Percentiles rank a stretch among this genome's conserved stretches.
Evolutionary conservation across 2,329 filamentous ascomycete genomes (phyloP).

Genomic region (Fonsecaea multimorphosa): DNA sequence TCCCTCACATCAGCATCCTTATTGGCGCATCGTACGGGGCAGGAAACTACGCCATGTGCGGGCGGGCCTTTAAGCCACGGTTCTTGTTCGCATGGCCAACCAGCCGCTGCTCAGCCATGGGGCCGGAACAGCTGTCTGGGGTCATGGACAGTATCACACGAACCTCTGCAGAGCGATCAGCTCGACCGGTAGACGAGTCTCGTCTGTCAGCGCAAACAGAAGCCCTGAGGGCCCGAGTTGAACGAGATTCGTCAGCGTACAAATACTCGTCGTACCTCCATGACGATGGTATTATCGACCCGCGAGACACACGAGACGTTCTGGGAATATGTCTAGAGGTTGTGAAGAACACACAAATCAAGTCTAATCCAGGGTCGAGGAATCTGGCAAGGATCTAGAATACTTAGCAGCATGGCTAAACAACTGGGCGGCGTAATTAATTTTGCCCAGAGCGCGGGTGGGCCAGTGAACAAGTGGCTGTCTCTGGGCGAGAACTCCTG

Average conservation of each 20-base stretch:
- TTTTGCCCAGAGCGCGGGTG: not conserved
- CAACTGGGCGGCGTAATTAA: not conserved
- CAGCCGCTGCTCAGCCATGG: constrained; percentile 52
- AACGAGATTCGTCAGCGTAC: not conserved
- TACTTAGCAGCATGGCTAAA: not conserved
- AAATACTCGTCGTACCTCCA: not conserved
- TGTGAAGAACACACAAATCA: not conserved
- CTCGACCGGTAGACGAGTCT: not conserved
- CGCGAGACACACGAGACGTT: constrained; percentile 1
- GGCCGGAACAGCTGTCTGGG: constrained; percentile 49
- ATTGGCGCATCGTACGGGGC: constrained; percentile 54
- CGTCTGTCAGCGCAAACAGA: not conserved
- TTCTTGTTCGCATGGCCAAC: constrained; percentile 54
- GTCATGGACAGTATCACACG: constrained; percentile 43
- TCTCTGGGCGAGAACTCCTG: too few species aligned
- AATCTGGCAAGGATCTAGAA: constrained; percentile 7
- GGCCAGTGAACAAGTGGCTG: too few species aligned
- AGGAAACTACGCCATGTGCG: constrained; percentile 57
- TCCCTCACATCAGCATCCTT: constrained; percentile 55
- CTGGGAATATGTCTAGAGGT: constrained; percentile 5
- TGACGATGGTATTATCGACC: constrained; percentile 6
- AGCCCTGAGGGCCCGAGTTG: not conserved
- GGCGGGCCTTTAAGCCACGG: constrained; percentile 50
- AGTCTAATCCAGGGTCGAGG: not conserved
- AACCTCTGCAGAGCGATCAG: not conserved